Base-by-base conservation (phyloP, 2,329 filamentous ascomycete species). In the Epichloe amarillans region DNA sequence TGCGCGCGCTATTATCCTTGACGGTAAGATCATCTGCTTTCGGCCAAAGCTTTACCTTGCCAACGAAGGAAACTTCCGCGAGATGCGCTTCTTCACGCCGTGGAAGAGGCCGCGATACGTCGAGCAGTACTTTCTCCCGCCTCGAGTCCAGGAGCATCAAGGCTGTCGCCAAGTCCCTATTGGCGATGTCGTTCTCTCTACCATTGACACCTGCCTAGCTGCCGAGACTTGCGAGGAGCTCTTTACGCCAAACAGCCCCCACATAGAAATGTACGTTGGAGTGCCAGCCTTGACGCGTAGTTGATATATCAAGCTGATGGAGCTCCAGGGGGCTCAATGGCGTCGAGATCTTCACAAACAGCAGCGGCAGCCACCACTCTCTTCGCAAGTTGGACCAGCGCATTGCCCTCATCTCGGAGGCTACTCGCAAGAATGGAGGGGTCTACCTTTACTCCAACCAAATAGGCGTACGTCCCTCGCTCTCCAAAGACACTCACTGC, bases 21-120 rank as follows among this genome's bases (percentile, higher is more conserved):
- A 89, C 57, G 75, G 79, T 47, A 80, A 82, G 66, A 82, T 90
- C 19, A 66, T 89, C 17, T 71, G 84, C 52, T 83, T 93, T 52
- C 47, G 51, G 42, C 58, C 60, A 30, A 62, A 62, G 51, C 60
- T 63, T 53, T 55, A 55, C 6, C 61, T 68, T 15, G 65, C 66
- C 50, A 65, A 65, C 35, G 65, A 67, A 49, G 66, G 66, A 5
- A 55, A 64, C 19, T 68, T 64, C 51, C 60, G 66, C 12, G 66
- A 69, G 53, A 59, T 60, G 47, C 61, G 66, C 14, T 63, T 66
- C 50, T 71, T 71, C 52, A 66, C 64, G 2, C 59, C 67, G 3
- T 71, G 68, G 68, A 55, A 53, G 5, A 64, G 63, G 49, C 60
- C 60, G 8, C 54, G 61, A 14, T 56, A 64, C 35, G 56, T 58